phyloP scores from a whole-genome alignment of 1,284 basidiomycete genomes.

The Farysia itapuensis region DNA sequence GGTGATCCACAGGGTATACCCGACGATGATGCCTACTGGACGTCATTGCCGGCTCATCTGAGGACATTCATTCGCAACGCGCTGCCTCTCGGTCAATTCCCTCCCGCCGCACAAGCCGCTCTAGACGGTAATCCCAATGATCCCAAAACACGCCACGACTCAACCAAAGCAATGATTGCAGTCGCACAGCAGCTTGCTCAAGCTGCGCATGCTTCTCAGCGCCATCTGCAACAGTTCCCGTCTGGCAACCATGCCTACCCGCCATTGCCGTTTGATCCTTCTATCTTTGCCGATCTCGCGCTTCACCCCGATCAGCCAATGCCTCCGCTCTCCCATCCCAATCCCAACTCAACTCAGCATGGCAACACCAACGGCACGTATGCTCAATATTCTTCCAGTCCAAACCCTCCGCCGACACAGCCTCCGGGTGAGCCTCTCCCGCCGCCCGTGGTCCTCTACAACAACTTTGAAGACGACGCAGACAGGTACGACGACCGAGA shows the following conservation, averaged over 20 bases:
- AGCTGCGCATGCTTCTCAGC: slow-evolving; percentile 56
- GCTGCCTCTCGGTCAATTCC: slow-evolving; percentile 62
- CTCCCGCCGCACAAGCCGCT: slow-evolving; percentile 36
- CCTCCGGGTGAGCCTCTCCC: slow-evolving; percentile 48
- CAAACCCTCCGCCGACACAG: slow-evolving; percentile 47
- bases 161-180: slow-evolving; percentile 59
- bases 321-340: slow-evolving; percentile 48
- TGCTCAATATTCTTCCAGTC: slow-evolving; percentile 35
- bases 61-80: slow-evolving; percentile 67
- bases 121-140: slow-evolving; percentile 42
- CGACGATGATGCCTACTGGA: slow-evolving; percentile 67
- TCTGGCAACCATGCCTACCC: slow-evolving; percentile 44
- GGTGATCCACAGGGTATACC: slow-evolving; percentile 55
- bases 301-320: slow-evolving; percentile 46
- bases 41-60: slow-evolving; percentile 65
- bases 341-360: slow-evolving; percentile 22
- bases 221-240: slow-evolving; percentile 47
- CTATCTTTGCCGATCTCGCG: slow-evolving; percentile 54
- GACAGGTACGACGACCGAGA: slow-evolving; percentile 49
- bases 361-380: slow-evolving; percentile 27
- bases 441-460: slow-evolving; percentile 52
- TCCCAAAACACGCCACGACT: slow-evolving; percentile 47
- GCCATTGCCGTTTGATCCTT: slow-evolving; percentile 52
- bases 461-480: slow-evolving; percentile 52
- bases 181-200: slow-evolving; percentile 59